Percentiles rank a stretch among this genome's conserved stretches.
phyloP scores from a whole-genome alignment of 805 yeast genomes.

The Yarrowia sp. region DNA sequence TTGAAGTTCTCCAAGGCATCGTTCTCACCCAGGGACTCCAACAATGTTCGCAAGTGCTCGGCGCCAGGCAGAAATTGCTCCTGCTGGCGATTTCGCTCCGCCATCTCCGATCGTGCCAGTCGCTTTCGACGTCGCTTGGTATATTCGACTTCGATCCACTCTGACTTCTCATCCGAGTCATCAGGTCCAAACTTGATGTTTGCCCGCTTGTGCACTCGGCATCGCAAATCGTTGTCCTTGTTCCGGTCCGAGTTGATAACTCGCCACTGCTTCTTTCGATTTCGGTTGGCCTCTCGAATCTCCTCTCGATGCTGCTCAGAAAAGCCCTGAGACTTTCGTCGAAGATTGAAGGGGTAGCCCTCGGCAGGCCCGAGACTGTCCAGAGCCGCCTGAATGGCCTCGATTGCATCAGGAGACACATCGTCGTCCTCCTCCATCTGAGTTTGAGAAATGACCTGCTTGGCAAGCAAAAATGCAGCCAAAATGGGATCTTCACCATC shows the following conservation, averaged over 20 bases:
- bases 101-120: constrained; percentile 40
- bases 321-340: constrained; percentile 23
- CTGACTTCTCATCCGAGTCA: constrained; percentile 47
- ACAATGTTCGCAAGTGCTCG: constrained; percentile 32
- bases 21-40: constrained; percentile 32
- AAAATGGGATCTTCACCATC: constrained; percentile 33
- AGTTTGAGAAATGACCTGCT: constrained; percentile 34
- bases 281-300: constrained; percentile 64
- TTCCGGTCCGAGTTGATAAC: constrained; percentile 75
- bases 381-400: constrained; percentile 33
- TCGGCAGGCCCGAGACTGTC: constrained; percentile 9
- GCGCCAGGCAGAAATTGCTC: constrained; percentile 16
- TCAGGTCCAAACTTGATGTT: constrained; percentile 58
- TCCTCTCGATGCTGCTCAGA: constrained; percentile 49
- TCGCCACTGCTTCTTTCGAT: constrained; percentile 79
- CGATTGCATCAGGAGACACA: constrained; percentile 30
- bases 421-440: constrained; percentile 14
- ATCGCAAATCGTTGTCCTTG: constrained; percentile 81
- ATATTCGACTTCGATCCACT: constrained; percentile 77
- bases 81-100: constrained; percentile 4
- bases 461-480: constrained; percentile 39
- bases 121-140: constrained; percentile 61
- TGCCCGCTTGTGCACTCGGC: constrained; percentile 74
- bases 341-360: neutral
- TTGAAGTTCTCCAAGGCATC: constrained; percentile 30